phyloP scores from a whole-genome alignment of 1,139 yeast genomes.

The Yamadazyma kanchanaburiensis region DNA sequence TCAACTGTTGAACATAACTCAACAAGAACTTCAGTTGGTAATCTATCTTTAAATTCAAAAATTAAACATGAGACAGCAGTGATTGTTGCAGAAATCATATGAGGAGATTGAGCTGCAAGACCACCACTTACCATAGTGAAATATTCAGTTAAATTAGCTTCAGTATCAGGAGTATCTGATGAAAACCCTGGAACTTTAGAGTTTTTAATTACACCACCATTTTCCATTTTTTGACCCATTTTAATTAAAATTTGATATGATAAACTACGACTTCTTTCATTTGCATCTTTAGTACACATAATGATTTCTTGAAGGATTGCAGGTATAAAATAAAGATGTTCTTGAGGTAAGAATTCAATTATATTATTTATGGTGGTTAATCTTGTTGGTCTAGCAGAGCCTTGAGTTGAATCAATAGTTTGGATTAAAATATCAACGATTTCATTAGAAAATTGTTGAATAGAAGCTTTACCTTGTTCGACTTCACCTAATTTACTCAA shows the following conservation, averaged over 20 bases:
- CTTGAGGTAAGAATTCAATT: slow-evolving; percentile 56
- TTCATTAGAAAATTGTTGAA: slow-evolving; percentile 47
- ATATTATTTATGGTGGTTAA: slow-evolving; percentile 63
- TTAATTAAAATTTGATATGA: slow-evolving; percentile 73
- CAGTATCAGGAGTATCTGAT: slow-evolving; percentile 53
- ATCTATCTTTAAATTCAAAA: slow-evolving; percentile 73
- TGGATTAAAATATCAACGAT: slow-evolving; percentile 60
- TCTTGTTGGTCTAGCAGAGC: slow-evolving; percentile 81
- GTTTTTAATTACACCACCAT: slow-evolving; percentile 69
- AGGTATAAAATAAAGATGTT: slow-evolving; percentile 75
- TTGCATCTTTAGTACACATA: slow-evolving; percentile 87
- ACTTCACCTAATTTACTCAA: slow-evolving; percentile 67
- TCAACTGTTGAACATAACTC: slow-evolving; percentile 89
- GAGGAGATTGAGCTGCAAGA: slow-evolving; percentile 88
- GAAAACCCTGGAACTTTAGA: slow-evolving; percentile 69
- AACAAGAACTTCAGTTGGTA: slow-evolving; percentile 53
- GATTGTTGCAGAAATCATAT: slow-evolving; percentile 94
- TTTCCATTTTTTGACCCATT: slow-evolving; percentile 77
- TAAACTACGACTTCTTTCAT: slow-evolving; percentile 84
- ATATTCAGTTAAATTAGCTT: slow-evolving; percentile 73
- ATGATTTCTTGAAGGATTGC: slow-evolving; percentile 82
- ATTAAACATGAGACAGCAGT: slow-evolving; percentile 86
- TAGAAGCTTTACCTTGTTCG: slow-evolving; percentile 58
- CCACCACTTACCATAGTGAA: slow-evolving; percentile 97
- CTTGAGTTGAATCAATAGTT: slow-evolving; percentile 58